Conservation (phyloP, 2,329 filamentous ascomycete genomes). For the Aureobasidium sp. region DNA sequence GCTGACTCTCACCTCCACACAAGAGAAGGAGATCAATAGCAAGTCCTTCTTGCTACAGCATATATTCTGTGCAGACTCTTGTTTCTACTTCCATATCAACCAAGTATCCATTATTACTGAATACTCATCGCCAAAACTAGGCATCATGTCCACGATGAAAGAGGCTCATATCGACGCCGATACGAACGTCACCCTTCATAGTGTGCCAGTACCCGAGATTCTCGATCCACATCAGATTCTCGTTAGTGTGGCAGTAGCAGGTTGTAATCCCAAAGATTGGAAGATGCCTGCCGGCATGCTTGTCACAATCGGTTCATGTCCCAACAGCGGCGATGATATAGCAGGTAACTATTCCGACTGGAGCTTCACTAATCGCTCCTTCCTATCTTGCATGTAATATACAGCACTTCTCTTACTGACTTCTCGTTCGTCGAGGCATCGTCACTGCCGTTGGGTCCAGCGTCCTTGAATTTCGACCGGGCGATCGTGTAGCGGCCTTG, state of each 20-base stretch:
- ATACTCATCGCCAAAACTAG: not conserved
- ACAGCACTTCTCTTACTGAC: not conserved
- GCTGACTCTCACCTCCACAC: not conserved
- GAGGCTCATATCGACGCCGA: not conserved
- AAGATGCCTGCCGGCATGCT: slow-evolving; percentile 14
- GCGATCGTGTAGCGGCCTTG: slow-evolving; percentile 23
- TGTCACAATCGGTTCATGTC: not conserved
- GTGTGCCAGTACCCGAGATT: not conserved
- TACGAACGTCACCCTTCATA: not conserved
- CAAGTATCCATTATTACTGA: not conserved
- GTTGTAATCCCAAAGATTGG: slow-evolving; percentile 19
- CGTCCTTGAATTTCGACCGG: slow-evolving; percentile 20
- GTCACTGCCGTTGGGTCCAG: slow-evolving; percentile 20
- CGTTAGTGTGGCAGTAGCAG: slow-evolving; percentile 13
- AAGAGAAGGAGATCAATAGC: not conserved
- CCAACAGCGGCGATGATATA: not conserved
- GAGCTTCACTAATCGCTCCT: slow-evolving; percentile 20
- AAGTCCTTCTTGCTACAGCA: not conserved
- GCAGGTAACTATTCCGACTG: not conserved
- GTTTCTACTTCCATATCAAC: not conserved
- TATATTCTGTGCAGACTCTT: not conserved
- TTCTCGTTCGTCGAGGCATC: not conserved
- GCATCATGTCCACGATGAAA: not conserved
- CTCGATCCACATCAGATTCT: slow-evolving; percentile 8
- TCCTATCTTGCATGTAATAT: not conserved